Percentiles rank a stretch among this genome's conserved stretches.
These are phyloP conservation scores for Curvularia eragrostidis DNA, from an alignment of 2,329 filamentous ascomycete genomes.

Conservation along the genomic window DNA sequence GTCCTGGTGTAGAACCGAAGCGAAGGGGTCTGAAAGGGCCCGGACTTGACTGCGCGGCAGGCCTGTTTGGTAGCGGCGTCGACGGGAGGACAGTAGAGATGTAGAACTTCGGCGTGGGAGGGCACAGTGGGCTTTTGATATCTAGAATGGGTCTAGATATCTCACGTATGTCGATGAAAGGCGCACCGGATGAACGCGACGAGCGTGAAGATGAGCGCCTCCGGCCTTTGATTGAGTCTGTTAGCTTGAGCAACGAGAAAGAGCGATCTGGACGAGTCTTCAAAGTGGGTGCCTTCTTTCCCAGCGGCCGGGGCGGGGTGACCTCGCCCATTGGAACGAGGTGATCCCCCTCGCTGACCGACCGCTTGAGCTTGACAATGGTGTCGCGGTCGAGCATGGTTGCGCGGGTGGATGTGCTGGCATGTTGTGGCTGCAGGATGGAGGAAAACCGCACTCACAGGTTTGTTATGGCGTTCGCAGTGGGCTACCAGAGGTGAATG, in stretches of 20 bases:
- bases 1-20: conserved; percentile 7
- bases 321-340: conserved; percentile 24
- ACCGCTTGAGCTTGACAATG: conserved; percentile 34
- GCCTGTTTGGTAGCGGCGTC: conserved; percentile 1
- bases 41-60: conserved; percentile 22
- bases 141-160: conserved; percentile 39
- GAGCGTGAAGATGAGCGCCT: conserved; percentile 21
- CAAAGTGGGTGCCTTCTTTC: conserved; percentile 8
- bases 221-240: conserved; percentile 33
- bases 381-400: conserved; percentile 28
- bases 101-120: conserved; percentile 15
- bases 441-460: conserved; percentile 31
- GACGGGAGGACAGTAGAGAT: conserved; percentile 9
- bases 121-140: conserved; percentile 25
- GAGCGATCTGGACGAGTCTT: conserved; percentile 24
- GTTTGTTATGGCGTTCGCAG: conserved; percentile 21
- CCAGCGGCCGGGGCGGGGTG: conserved; percentile 24
- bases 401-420: conserved; percentile 13
- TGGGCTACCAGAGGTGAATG: conserved; percentile 34
- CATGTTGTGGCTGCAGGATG: conserved; percentile 7
- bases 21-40: conserved; percentile 6
- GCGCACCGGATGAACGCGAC: conserved; percentile 18
- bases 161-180: conserved; percentile 29
- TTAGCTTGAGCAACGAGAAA: conserved; percentile 41
- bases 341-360: conserved; percentile 31